Evolutionary conservation across 257 asterid species (phyloP), one percentile per base, ranked within the genome.

Genomic region (Nicotiana benthamiana): DNA sequence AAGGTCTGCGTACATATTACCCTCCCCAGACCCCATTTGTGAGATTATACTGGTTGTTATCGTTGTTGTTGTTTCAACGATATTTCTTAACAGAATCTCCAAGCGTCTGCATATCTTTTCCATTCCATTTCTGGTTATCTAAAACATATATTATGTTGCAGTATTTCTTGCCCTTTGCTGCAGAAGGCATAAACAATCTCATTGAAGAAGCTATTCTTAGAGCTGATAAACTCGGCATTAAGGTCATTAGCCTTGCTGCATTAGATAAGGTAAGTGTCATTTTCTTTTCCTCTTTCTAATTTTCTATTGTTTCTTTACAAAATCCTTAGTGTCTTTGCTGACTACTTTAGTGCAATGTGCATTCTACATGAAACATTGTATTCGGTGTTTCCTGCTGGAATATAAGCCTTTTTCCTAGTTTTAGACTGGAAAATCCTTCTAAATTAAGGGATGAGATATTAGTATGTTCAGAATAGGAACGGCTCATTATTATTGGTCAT

Each of bases 191-290:
- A 83, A 96, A 96, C 79, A 91, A 90, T 3, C 98, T 83, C 62
- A 96, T 96, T 32, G 98, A 94, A 87, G 96, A 92, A 36, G 97
- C 99, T 32, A 94, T 96, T 83, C 92, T 96, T n/a, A 88, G 82
- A 79, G 99, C 99, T 65, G 95, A 96, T 66, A 92, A 80, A 84
- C 86, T 94, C 68, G 98, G 99, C 28, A 93, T 94, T 52, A 90
- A 96, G 90, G 98, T 96, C 82, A 89, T 94, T 27, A 94, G 97
- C 89, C 99, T 96, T 59, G 99, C 99, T 64, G 98, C 98, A 20
- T 81, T 96, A 54, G 94, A 96, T 67, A 96, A 96, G 96, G 99
- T 89, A 15, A 75, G 80, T 82, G 74, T 51, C 75, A 40, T 60
- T 80, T 84, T 24, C 46, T 52, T 75, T 57, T 60, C 28, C 74